Percentiles rank a stretch among this genome's conserved stretches.
These are phyloP conservation scores for Vaccinium darrowii DNA, from an alignment of 148 eudicot species.

Conservation along the genomic window DNA sequence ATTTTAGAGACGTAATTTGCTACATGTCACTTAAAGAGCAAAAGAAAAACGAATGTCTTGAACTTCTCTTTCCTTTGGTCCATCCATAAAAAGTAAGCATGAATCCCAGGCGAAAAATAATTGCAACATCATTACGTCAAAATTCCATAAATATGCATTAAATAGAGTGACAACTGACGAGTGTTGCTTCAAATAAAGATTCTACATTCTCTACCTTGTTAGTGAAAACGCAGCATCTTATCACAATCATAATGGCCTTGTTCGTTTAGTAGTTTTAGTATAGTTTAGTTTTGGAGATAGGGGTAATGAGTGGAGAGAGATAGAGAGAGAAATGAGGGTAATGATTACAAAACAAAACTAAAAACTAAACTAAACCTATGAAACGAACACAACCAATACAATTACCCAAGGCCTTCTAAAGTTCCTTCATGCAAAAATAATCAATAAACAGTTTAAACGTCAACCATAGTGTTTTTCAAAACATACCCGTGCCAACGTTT, in stretches of 20 bases:
- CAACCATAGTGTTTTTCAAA: slow-evolving; percentile 1
- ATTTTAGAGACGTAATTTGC: neutral
- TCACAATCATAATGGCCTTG: neutral
- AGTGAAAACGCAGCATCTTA: too few relatives aligned
- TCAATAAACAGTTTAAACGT: slow-evolving; percentile 7
- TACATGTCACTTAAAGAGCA: neutral
- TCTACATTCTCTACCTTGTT: too few relatives aligned
- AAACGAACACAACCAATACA: neutral
- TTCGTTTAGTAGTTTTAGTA: too few relatives aligned
- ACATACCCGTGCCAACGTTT: slow-evolving; percentile 97
- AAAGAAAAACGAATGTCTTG: neutral
- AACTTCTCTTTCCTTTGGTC: neutral
- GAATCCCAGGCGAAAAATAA: neutral
- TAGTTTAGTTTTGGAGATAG: too few relatives aligned
- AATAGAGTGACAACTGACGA: neutral
- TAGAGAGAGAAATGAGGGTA: too few relatives aligned
- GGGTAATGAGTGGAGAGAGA: too few relatives aligned
- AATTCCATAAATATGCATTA: neutral
- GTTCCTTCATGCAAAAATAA: slow-evolving; percentile 7
- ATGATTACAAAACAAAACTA: too few relatives aligned
- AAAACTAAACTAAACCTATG: too few relatives aligned
- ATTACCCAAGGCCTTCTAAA: neutral
- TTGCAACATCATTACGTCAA: neutral
- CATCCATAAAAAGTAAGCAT: neutral
- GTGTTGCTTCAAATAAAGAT: neutral